Evolutionary conservation across 108 stramenopile species (phyloP).

Genomic region (Phaeodactylum tricornutum): DNA sequence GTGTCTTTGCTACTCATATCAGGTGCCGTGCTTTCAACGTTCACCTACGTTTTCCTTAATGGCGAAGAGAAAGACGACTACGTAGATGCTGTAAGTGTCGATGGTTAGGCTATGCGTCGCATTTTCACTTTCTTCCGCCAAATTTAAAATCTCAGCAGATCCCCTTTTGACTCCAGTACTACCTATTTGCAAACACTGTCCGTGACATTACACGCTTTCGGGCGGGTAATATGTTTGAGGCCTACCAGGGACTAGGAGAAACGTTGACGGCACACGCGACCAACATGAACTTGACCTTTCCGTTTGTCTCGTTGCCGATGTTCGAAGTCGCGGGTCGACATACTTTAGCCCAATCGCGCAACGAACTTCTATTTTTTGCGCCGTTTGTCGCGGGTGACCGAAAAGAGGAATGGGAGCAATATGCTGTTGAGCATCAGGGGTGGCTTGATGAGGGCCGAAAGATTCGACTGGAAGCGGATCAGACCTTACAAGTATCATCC

Average conservation of each 20-base stretch:
- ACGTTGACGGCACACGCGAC: background rate
- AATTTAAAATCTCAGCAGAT: background rate
- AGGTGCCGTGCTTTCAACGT: background rate
- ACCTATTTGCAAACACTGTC: background rate
- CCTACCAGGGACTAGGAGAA: background rate
- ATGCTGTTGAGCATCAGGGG: constrained; percentile 2
- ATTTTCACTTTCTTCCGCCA: background rate
- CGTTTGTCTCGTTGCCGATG: constrained; percentile 9
- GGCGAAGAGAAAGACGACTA: constrained; percentile 1
- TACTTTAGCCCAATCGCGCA: background rate
- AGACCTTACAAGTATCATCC: too few relatives aligned
- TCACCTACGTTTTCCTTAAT: background rate
- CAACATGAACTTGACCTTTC: constrained; percentile 5
- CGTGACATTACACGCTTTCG: background rate
- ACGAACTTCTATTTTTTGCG: background rate
- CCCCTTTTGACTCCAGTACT: constrained; percentile 1
- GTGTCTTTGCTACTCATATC: background rate
- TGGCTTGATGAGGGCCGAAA: constrained; percentile 5
- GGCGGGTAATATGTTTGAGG: background rate
- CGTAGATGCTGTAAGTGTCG: background rate
- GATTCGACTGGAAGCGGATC: too few relatives aligned
- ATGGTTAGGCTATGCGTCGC: too few relatives aligned
- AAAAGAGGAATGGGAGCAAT: constrained; percentile 3
- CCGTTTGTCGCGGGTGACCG: constrained; percentile 1
- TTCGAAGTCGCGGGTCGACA: constrained; percentile 6